Percentiles rank a stretch among this genome's conserved stretches.
Evolutionary conservation across 371 early-diverging fungal genomes (phyloP).

Genomic region (Circinella umbellata): DNA sequence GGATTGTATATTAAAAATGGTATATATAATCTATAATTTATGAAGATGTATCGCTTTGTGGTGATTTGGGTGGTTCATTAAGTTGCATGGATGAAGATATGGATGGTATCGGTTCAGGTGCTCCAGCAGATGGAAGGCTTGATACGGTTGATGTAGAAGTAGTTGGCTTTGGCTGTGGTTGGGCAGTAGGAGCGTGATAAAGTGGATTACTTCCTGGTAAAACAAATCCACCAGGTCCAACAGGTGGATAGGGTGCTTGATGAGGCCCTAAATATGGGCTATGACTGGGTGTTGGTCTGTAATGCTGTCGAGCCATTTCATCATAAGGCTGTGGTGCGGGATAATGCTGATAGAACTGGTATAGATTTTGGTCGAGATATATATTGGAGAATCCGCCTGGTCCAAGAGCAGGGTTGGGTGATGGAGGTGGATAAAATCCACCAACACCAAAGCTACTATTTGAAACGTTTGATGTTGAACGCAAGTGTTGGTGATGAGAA

Average conservation of each 20-base stretch:
- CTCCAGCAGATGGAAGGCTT: background rate
- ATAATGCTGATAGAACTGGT: constrained; percentile 48
- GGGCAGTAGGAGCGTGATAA: background rate
- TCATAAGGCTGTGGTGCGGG: constrained; percentile 46
- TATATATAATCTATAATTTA: background rate
- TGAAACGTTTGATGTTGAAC: background rate
- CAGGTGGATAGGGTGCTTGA: background rate
- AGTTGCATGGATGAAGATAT: background rate
- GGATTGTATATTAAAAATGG: no score
- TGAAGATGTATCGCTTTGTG: background rate
- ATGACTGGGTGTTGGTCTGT: constrained; percentile 24
- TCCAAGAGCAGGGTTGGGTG: constrained; percentile 10
- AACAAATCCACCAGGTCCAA: constrained; percentile 26
- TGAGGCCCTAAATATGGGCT: constrained; percentile 18
- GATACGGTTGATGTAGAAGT: background rate
- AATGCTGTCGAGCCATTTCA: constrained; percentile 30
- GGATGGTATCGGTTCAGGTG: background rate
- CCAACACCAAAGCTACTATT: background rate
- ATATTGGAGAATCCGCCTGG: constrained; percentile 22
- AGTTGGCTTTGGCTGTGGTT: background rate
- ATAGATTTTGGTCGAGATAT: constrained; percentile 30
- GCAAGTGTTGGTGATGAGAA: constrained; percentile 2
- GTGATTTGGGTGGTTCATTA: background rate
- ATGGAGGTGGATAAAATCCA: constrained; percentile 1
- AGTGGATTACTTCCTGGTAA: constrained; percentile 12